Base-by-base conservation (phyloP, 2,329 filamentous ascomycete genomes). In the Beauveria sp. region DNA sequence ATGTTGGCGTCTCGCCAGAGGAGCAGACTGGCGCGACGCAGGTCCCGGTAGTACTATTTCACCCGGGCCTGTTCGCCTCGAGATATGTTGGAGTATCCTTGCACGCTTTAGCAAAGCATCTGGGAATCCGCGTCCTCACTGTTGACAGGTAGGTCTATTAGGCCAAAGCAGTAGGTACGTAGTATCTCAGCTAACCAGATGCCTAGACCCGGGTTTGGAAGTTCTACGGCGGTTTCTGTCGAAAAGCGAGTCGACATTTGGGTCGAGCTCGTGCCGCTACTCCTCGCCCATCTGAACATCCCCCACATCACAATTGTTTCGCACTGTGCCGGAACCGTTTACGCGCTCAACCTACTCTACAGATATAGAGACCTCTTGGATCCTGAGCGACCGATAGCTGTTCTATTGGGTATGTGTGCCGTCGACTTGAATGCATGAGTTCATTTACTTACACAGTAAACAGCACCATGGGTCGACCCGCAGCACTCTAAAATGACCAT, bases 251-350 rank as follows among this genome's bases (percentile, higher is more conserved):
- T 69, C 26, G 46, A 64, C 3, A 38, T 61, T 34, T 71, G 68
- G 68, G 42, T 72, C 2, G 71, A 72, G 56, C 64, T 70, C 6
- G 69, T 76, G 22, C 67, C 69, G 5, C 68, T 67, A 3, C 66
- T 77, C 1, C 67, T 77, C 12, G 54, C 66, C 26, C 72, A 74
- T 51, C 70, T 77, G 5, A 60, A 53, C 38, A 69, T 77, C 43
- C 46, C 61, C 5, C 71, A 74, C 58, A 68, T 75, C 24, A 67
- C 69, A 0, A 51, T 74, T 5, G 65, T 64, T 42, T 67, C 70
- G 38, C 73, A 74, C 57, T 72, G 69, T 60, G 69, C 67, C 46
- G 73, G 73, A 12, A 68, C 71, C 8, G 52, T 74, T 18, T 74
- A 69, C 62, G 66, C 69, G 1, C 62, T 75, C 45, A 72, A 73